A percentile compares a stretch with the other conserved stretches of the same genome.
These are phyloP conservation scores for Xylaria longipes DNA, from an alignment of 495 filamentous ascomycete genomes.

Conservation along the genomic window DNA sequence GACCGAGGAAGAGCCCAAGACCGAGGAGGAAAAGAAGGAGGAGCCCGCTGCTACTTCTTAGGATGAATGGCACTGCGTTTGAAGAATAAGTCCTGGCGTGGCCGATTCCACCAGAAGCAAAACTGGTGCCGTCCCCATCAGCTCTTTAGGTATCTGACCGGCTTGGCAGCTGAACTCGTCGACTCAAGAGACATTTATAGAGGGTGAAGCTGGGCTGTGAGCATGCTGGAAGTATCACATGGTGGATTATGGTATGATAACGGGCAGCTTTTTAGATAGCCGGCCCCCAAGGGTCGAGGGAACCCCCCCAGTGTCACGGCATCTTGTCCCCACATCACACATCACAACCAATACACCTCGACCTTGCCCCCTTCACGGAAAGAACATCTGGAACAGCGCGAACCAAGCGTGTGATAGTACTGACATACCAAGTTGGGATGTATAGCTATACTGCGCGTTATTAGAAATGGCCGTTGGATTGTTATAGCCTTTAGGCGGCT, in stretches of 20 bases:
- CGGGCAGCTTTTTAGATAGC: constrained; percentile 36
- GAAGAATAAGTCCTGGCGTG: background rate
- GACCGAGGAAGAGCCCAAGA: constrained; percentile 34
- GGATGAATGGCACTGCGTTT: background rate
- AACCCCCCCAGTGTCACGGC: constrained; percentile 36
- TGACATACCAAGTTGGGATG: constrained; percentile 13
- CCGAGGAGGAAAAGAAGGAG: constrained; percentile 38
- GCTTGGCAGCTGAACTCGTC: background rate
- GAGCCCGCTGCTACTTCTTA: constrained; percentile 36
- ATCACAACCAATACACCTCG: constrained; percentile 41
- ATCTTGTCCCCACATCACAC: constrained; percentile 38
- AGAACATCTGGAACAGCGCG: constrained; percentile 14
- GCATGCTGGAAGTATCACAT: constrained; percentile 17
- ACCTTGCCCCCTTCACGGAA: constrained; percentile 19
- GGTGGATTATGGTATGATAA: constrained; percentile 26
- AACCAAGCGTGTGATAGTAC: constrained; percentile 18
- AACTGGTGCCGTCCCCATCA: constrained; percentile 4
- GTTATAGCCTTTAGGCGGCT: background rate
- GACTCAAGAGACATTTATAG: constrained; percentile 7
- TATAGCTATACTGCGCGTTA: background rate
- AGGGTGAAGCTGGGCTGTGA: constrained; percentile 8
- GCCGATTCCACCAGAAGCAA: background rate
- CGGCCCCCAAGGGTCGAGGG: constrained; percentile 33
- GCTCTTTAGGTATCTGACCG: constrained; percentile 14
- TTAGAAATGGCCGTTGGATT: constrained; percentile 6